Percentiles rank a stretch among this genome's conserved stretches.
Evolutionary conservation across 345 rosid species (phyloP).

Genomic region (Eucalyptus globulus): DNA sequence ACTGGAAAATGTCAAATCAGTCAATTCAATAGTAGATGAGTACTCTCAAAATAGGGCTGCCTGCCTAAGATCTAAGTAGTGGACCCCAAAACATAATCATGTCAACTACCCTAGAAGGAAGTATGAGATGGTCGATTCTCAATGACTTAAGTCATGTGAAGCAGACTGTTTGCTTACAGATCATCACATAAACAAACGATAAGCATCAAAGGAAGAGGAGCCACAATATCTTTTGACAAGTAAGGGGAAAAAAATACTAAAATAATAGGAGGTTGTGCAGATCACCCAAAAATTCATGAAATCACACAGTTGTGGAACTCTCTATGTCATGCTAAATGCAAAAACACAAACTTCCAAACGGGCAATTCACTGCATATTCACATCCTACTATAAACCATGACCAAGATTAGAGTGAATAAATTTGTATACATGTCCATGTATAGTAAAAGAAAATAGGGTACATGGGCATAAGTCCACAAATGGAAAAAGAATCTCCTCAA

Average conservation of each 20-base stretch:
- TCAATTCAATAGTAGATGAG: neutral
- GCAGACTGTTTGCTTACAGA: neutral
- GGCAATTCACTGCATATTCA: neutral
- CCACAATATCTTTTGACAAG: neutral
- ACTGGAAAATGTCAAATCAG: slow-evolving; percentile 15
- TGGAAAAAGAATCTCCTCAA: neutral
- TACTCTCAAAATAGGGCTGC: neutral
- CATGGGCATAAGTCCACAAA: neutral
- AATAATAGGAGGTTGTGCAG: neutral
- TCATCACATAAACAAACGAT: too few species aligned
- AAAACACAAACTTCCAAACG: neutral
- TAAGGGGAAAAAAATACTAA: neutral
- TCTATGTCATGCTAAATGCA: neutral
- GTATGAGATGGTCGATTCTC: neutral
- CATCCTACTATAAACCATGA: neutral
- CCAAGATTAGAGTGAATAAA: neutral
- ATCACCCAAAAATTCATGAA: neutral
- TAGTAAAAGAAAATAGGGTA: neutral
- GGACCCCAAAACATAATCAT: neutral
- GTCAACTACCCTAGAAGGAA: neutral
- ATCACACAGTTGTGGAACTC: neutral
- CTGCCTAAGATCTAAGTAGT: neutral
- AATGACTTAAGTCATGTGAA: neutral
- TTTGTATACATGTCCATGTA: neutral
- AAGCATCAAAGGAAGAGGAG: neutral